Percentiles rank a stretch among this genome's conserved stretches.
Evolutionary conservation across 306 rosid species (phyloP).

Genomic region (Dryas alaskensis): DNA sequence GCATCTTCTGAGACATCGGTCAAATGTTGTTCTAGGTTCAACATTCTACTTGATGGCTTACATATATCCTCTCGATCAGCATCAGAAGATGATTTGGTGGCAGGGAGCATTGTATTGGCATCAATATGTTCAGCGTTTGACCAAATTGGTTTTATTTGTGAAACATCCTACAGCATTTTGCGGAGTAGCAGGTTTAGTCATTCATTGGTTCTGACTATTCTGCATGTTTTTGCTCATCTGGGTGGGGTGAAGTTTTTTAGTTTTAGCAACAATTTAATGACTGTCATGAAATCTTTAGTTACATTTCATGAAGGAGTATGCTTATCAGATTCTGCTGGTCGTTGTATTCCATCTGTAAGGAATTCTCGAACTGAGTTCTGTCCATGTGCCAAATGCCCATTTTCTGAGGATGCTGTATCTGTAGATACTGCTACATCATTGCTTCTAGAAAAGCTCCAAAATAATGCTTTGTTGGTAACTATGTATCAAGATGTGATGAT

Average conservation of each 20-base stretch:
- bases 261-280: conserved; percentile 33
- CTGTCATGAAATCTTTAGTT: conserved; percentile 66
- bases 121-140: conserved; percentile 59
- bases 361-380: conserved; percentile 38
- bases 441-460: conserved; percentile 54
- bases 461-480: conserved; percentile 17
- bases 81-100: conserved; percentile 62
- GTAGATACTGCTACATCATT: conserved; percentile 46
- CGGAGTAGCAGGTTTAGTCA: conserved; percentile 40
- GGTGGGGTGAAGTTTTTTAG: conserved; percentile 58
- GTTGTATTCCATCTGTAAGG: conserved; percentile 39
- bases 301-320: conserved; percentile 51
- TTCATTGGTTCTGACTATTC: conserved; percentile 51
- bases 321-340: conserved; percentile 32
- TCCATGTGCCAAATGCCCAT: conserved; percentile 54
- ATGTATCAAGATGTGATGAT: conserved; percentile 20
- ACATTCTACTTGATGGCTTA: conserved; percentile 31
- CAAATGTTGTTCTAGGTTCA: conserved; percentile 27
- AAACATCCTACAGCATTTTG: conserved; percentile 59
- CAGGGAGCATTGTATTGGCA: conserved; percentile 69
- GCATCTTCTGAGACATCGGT: conserved; percentile 20
- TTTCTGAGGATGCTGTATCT: conserved; percentile 51
- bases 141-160: conserved; percentile 51
- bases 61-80: conserved; percentile 36
- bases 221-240: conserved; percentile 70